Evolutionary conservation across 2,329 filamentous ascomycete species (phyloP), one percentile per base, ranked within the genome.

Genomic region (Sporothrix globosa): DNA sequence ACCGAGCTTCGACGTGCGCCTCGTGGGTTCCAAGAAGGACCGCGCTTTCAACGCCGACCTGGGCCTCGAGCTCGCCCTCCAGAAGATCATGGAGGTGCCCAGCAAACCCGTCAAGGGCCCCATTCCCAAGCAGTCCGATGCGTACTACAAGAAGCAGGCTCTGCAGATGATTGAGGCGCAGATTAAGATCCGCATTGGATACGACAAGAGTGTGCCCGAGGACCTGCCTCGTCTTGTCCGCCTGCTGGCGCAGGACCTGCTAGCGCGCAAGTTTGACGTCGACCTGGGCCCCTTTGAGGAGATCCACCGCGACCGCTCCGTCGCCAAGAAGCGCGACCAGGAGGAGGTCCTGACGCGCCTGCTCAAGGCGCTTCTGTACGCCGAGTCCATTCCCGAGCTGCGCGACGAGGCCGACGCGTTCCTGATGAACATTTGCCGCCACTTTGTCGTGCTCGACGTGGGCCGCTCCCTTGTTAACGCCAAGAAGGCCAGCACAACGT

Each of bases 61-160:
- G 63, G 96, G 96, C 14, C 88, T 97, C 69, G 94, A 98, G 73
- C 86, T 93, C 61, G 95, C 96, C 0, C 92, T 98, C 73, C 89
- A 90, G 70, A 97, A 96, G 79, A 81, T 99, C 60, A 91, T 91
- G 83, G 95, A 98, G 77, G 80, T 88, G 0, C 90, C 92, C 0
- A 95, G 70, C 46, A 73, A 91, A 85, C 79, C 81, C 3, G 87
- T 86, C 74, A 73, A 72, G 68, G 69, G 79, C 19, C 81, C 78
- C 50, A 69, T 76, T 6, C 81, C 81, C 71, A 91, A 91, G 74
- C 88, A 91, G 48, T 82, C 83, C 39, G 95, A 98, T 76, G 83
- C 83, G 0, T 96, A 92, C 78, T 97, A 99, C 83, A 98, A 98
- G 82, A 91, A 92, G 77, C 93, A 99, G 80, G 92, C 96, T 0